Evolutionary conservation across 2,329 filamentous ascomycete genomes (phyloP).

Genomic region (Sporothrix inflata): DNA sequence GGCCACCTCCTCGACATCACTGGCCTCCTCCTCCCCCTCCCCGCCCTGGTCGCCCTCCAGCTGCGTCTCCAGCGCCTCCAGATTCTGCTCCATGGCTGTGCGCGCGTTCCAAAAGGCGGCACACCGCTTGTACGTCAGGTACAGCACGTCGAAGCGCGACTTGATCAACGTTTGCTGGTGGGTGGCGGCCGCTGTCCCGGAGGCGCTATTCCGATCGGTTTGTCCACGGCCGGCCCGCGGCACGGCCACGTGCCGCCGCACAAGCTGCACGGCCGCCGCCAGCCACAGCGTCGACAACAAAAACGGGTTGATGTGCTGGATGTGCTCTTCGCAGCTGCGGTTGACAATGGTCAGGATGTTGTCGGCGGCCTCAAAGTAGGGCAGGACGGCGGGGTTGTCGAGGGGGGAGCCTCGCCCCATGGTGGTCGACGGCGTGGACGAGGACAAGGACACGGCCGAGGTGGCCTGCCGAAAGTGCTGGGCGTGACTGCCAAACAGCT

Average conservation of each 20-base stretch:
- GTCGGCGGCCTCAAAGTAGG: slow-evolving; percentile 27
- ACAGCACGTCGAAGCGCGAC: slow-evolving; percentile 27
- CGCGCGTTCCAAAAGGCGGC: slow-evolving; percentile 22
- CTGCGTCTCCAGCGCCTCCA: slow-evolving; percentile 18
- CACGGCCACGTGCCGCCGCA: background rate
- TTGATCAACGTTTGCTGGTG: slow-evolving; percentile 23
- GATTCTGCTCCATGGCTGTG: slow-evolving; percentile 28
- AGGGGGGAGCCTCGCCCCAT: background rate
- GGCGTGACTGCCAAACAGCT: slow-evolving; percentile 11
- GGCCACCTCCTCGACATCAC: background rate
- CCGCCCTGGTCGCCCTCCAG: background rate
- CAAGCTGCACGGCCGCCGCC: slow-evolving; percentile 25
- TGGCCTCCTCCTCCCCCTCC: background rate
- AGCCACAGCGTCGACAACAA: slow-evolving; percentile 21
- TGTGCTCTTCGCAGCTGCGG: slow-evolving; percentile 24
- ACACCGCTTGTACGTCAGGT: slow-evolving; percentile 24
- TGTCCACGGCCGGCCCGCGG: background rate
- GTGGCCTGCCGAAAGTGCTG: background rate
- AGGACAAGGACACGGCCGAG: background rate
- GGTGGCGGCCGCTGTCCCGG: background rate
- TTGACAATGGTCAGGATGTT: slow-evolving; percentile 25
- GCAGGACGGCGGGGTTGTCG: slow-evolving; percentile 6
- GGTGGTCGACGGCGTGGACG: background rate
- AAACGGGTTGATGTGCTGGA: slow-evolving; percentile 24
- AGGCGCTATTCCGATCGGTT: background rate